Conservation (phyloP, 2,329 filamentous ascomycete species). For the Ophiognomonia clavigignenti-juglandacearum region DNA sequence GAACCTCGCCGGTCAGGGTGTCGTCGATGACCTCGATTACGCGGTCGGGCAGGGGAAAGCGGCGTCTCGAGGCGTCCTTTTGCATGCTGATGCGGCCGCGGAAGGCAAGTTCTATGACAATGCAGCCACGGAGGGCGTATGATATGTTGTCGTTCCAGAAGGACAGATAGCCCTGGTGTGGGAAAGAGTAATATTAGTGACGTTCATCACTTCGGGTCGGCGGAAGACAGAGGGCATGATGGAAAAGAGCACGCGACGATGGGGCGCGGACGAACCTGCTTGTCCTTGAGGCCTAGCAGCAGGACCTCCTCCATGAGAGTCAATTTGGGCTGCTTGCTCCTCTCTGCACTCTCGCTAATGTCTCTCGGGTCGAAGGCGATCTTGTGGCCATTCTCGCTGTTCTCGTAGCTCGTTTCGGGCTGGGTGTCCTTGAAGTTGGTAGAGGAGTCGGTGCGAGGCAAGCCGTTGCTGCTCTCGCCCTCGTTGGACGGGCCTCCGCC, state of each 20-base stretch:
- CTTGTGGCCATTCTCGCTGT: constrained; percentile 92
- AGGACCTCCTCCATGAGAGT: constrained; percentile 98
- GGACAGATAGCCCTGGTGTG: constrained; percentile 80
- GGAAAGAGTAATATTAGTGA: constrained; percentile 1
- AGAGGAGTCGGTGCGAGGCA: constrained; percentile 51
- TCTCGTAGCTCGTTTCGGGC: constrained; percentile 83
- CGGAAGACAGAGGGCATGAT: background rate
- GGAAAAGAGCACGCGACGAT: background rate
- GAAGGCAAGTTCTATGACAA: constrained; percentile 96
- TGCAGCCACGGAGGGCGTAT: constrained; percentile 94
- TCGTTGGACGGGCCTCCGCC: constrained; percentile 45
- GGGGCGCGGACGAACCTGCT: constrained; percentile 64
- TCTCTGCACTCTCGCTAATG: constrained; percentile 92
- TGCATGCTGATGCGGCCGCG: constrained; percentile 97
- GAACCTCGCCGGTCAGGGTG: constrained; percentile 90
- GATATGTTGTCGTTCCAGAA: constrained; percentile 99
- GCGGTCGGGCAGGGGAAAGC: constrained; percentile 88
- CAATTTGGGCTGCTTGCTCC: constrained; percentile 96
- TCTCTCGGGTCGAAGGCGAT: constrained; percentile 97
- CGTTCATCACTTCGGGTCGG: no score
- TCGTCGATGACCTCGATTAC: constrained; percentile 97
- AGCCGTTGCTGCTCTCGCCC: constrained; percentile 48
- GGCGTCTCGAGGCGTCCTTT: constrained; percentile 85
- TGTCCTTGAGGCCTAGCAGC: constrained; percentile 93
- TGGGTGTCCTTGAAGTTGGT: constrained; percentile 48